Base-by-base conservation (phyloP, 768 basidiomycete genomes). In the Boletales sp. region DNA sequence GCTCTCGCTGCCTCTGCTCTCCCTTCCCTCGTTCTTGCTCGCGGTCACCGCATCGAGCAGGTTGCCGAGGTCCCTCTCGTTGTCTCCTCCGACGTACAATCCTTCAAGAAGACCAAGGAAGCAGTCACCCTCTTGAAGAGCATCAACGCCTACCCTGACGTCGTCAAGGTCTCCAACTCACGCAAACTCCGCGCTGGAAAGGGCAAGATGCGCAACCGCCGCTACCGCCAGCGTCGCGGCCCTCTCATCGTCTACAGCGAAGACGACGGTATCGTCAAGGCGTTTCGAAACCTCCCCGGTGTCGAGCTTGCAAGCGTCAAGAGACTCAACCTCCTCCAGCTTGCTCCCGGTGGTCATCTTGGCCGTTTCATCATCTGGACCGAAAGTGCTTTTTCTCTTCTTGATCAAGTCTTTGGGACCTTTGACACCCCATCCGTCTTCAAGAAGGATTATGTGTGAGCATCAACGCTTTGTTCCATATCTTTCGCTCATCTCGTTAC, bases 291-390 rank as follows among this genome's bases (percentile, higher is more conserved):
- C 77, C 73, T 99, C 59, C 97, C 97, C 54, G 97, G 97, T 74
- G 94, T 98, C 61, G 97, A 98, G 77, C 77, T 95, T 46, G 91
- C 90, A 74, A 94, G 90, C 69, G 97, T 99, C 60, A 82, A 85
- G 70, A 75, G 90, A 45, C 78, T 99, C 63, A 99, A 99, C 78
- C 83, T 99, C 64, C 92, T 99, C 69, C 94, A 97, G 75, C 91
- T 99, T 69, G 97, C 97, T 14, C 97, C 97, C 43, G 97, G 97
- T 84, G 97, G 97, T 58, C 97, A 99, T 69, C 85, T 99, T 53
- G 97, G 97, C 54, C 92, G 97, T 55, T 99, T 99, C 77, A 79
- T 97, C 70, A 95, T 99, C 80, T 99, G 97, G 97, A 98, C 97
- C 54, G 89, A 95, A 76, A 80, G 80, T 63, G 97, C 97, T 24